Evolutionary conservation across 805 yeast species (phyloP).

Genomic region (Saccharomycopsis fibuligera): DNA sequence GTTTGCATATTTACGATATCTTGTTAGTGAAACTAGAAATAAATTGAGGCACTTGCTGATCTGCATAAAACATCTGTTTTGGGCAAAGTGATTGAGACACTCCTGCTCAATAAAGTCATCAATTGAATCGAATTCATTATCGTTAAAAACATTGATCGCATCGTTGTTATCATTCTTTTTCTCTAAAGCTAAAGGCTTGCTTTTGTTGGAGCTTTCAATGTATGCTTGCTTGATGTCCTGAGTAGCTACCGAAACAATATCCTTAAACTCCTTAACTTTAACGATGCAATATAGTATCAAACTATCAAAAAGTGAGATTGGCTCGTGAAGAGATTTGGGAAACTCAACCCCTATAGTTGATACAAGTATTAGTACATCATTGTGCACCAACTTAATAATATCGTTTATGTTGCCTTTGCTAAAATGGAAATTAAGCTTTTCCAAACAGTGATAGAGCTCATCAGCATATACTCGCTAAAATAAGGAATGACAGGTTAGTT

Average conservation of each 20-base stretch:
- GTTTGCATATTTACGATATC: neutral
- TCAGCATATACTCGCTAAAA: neutral
- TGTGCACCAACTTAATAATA: constrained; percentile 1
- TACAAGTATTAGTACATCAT: neutral
- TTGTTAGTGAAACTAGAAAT: neutral
- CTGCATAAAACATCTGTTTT: neutral
- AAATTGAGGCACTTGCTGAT: neutral
- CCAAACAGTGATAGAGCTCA: neutral
- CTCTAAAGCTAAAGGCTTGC: neutral
- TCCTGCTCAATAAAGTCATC: neutral
- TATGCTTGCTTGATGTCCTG: neutral
- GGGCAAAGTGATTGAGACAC: neutral
- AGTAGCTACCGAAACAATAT: neutral
- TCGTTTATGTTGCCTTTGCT: neutral
- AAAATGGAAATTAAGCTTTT: neutral
- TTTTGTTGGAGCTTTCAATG: neutral
- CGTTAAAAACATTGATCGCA: neutral
- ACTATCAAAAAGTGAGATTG: neutral
- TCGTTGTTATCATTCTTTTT: neutral
- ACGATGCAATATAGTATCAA: too few relatives aligned
- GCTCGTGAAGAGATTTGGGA: neutral
- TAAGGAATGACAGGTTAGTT: too few relatives aligned
- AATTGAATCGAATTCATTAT: too few relatives aligned
- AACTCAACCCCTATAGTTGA: neutral
- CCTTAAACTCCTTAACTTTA: too few relatives aligned